Conservation (phyloP, 2,329 filamentous ascomycete genomes). For the Trichoderma sp. region DNA sequence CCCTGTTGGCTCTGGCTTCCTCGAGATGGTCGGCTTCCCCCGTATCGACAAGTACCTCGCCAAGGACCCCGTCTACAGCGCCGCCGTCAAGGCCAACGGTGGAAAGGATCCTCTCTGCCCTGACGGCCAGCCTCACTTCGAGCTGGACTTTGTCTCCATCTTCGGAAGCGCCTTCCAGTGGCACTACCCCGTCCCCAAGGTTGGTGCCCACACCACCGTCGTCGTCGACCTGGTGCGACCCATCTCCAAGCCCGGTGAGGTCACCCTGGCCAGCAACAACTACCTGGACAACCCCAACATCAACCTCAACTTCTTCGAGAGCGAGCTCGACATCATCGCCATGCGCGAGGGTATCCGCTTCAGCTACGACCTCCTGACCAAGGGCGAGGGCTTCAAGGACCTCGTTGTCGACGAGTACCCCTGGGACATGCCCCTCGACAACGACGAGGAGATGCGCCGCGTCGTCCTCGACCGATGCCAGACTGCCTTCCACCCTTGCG, state of each 20-base stretch:
- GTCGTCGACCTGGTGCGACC: conserved; percentile 49
- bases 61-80: conserved; percentile 45
- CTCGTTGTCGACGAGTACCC: conserved; percentile 54
- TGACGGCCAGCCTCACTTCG: conserved; percentile 57
- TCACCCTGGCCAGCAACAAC: conserved; percentile 54
- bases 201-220: conserved; percentile 54
- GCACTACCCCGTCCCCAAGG: conserved; percentile 41
- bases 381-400: conserved; percentile 55
- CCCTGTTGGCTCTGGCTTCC: conserved; percentile 39
- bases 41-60: conserved; percentile 54
- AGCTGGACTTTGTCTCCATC: conserved; percentile 60
- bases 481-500: conserved; percentile 58
- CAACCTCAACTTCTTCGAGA: conserved; percentile 57
- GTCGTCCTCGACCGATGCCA: conserved; percentile 57
- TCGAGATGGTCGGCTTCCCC: conserved; percentile 55
- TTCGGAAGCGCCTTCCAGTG: conserved; percentile 51
- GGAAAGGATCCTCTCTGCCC: conserved; percentile 54
- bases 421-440: conserved; percentile 56
- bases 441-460: conserved; percentile 55
- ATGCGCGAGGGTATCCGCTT: conserved; percentile 57
- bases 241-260: conserved; percentile 46
- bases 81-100: conserved; percentile 41
- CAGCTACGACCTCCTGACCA: conserved; percentile 55
- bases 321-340: conserved; percentile 55
- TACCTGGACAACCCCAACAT: conserved; percentile 58